phyloP scores from a whole-genome alignment of 192 early-diverging fungal species.

The Coemansia sp. region DNA sequence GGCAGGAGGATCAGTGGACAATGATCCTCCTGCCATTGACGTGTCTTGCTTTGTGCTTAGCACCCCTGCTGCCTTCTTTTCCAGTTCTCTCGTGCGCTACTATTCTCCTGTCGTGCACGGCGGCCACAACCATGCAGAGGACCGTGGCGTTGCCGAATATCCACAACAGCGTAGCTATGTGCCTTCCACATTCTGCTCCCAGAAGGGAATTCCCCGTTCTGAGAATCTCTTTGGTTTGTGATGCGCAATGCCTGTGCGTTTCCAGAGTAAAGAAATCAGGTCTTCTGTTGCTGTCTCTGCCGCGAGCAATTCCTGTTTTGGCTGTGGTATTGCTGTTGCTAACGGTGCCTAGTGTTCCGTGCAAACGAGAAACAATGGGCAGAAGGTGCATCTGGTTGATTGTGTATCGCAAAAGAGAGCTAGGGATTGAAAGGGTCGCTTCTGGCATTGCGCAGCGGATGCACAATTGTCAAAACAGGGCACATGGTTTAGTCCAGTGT shows the following conservation, averaged over 20 bases:
- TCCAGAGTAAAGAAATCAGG: not conserved
- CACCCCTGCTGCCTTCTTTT: not conserved
- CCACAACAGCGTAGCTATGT: not conserved
- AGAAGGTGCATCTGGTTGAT: not conserved
- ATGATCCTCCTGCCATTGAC: not conserved
- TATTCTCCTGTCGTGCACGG: not conserved
- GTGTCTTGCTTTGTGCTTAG: not conserved
- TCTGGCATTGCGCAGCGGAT: not conserved
- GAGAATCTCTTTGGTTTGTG: not conserved
- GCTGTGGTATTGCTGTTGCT: not conserved
- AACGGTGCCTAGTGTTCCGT: not conserved
- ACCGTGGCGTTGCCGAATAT: constrained; percentile 6
- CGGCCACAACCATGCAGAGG: not conserved
- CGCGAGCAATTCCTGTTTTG: not conserved
- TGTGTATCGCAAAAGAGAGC: constrained; percentile 8
- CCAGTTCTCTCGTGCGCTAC: not conserved
- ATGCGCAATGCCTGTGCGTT: not conserved
- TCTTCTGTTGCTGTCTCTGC: not conserved
- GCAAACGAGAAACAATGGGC: not conserved
- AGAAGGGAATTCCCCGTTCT: not conserved
- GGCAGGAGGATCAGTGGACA: not conserved
- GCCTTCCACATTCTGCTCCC: not conserved
- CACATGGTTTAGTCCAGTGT: constrained; percentile 5
- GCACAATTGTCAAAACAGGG: constrained; percentile 3
- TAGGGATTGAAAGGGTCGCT: not conserved